A percentile compares a stretch with the other conserved stretches of the same genome.
Conservation (phyloP, 768 basidiomycete genomes). For the Tephrocybe sp. region DNA sequence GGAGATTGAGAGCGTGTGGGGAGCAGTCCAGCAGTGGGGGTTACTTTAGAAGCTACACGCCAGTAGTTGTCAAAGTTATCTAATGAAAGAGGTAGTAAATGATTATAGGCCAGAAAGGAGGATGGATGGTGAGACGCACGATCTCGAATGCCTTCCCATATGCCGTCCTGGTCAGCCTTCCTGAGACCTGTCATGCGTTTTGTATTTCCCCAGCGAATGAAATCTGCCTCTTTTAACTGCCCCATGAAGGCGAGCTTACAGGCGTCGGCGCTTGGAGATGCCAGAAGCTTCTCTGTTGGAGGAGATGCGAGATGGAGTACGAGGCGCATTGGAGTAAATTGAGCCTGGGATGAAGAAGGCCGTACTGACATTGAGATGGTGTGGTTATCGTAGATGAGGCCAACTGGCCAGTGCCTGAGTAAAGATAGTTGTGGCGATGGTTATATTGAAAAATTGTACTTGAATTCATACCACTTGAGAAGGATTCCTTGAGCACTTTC, state of each 20-base stretch:
- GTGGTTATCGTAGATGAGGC: slow-evolving; percentile 88
- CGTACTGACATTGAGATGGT: slow-evolving; percentile 61
- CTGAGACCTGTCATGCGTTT: slow-evolving; percentile 89
- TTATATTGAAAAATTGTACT: not conserved
- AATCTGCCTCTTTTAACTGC: slow-evolving; percentile 95
- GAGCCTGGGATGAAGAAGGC: slow-evolving; percentile 38
- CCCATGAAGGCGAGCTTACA: slow-evolving; percentile 96
- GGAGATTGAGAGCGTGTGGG: slow-evolving; percentile 58
- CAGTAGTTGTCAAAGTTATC: slow-evolving; percentile 97
- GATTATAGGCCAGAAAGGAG: not conserved
- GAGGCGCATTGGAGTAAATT: slow-evolving; percentile 62
- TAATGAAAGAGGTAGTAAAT: slow-evolving; percentile 28
- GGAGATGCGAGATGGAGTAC: slow-evolving; percentile 86
- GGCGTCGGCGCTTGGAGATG: slow-evolving; percentile 77
- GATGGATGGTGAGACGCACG: slow-evolving; percentile 60
- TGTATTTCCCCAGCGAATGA: slow-evolving; percentile 94
- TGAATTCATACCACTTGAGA: slow-evolving; percentile 75
- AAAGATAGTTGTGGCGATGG: slow-evolving; percentile 5
- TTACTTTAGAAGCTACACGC: slow-evolving; percentile 90
- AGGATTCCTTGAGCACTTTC: slow-evolving; percentile 81
- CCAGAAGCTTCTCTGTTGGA: slow-evolving; percentile 80
- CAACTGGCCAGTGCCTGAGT: slow-evolving; percentile 97
- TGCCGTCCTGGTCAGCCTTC: slow-evolving; percentile 90
- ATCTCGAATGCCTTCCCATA: slow-evolving; percentile 96
- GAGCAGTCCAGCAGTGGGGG: slow-evolving; percentile 78